Conservation (phyloP, 352 stramenopile genomes). For the Aphanomyces astaci region DNA sequence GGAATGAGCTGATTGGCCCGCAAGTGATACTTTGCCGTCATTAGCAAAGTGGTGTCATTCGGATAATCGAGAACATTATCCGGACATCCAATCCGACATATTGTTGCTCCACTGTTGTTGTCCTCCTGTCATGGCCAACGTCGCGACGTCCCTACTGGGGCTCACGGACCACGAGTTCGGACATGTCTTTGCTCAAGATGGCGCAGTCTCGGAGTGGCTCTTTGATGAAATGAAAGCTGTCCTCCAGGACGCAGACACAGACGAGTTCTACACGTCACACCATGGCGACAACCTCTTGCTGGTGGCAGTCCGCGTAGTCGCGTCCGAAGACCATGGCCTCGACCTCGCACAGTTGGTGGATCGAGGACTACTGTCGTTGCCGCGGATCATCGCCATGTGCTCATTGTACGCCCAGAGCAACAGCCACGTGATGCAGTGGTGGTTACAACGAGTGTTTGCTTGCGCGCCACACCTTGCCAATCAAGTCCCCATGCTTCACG, state of each 20-base stretch:
- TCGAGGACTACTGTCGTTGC: slow-evolving; percentile 1
- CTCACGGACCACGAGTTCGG: slow-evolving; percentile 4
- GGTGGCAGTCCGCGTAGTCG: slow-evolving; percentile 1
- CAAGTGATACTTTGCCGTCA: no score
- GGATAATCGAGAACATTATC: no score
- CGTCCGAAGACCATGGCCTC: neutral
- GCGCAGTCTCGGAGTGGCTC: slow-evolving; percentile 1
- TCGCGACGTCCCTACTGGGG: neutral
- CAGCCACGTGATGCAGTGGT: slow-evolving; percentile 6
- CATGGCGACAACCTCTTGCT: neutral
- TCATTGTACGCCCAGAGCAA: slow-evolving; percentile 20
- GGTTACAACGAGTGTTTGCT: neutral
- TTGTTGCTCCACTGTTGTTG: neutral
- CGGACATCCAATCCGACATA: no score
- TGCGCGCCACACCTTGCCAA: neutral
- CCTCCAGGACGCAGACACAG: neutral
- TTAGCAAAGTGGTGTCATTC: no score
- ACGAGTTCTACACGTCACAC: neutral
- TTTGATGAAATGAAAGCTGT: slow-evolving; percentile 16
- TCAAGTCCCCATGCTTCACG: slow-evolving; percentile 12
- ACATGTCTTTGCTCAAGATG: neutral
- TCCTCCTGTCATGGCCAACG: neutral
- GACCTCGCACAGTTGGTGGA: slow-evolving; percentile 7
- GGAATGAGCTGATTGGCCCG: slow-evolving; percentile 4
- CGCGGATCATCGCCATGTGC: slow-evolving; percentile 15